Base-by-base conservation (phyloP, 2,329 filamentous ascomycete species). In the Aspergillus novofumigatus region DNA sequence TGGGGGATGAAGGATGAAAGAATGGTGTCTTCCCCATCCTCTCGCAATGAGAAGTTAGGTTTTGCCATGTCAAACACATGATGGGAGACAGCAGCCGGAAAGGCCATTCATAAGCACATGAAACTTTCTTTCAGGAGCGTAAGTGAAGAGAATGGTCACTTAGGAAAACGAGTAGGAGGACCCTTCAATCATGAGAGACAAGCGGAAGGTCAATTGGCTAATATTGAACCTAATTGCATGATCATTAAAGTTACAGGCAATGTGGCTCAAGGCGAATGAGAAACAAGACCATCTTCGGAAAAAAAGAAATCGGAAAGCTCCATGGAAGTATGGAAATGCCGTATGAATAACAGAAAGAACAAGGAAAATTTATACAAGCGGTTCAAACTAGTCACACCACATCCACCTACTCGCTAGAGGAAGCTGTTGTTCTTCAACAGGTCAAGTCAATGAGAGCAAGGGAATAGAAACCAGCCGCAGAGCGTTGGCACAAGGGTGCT, bases 161-260 rank as follows among this genome's bases (percentile, higher is more conserved):
- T 17, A 38, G 4, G 14, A 6, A 38, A 38, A 3, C 14, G 32
- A 17, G 32, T 38, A 38, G 14, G 32, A 38, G 14, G 32, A 38
- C 14, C 4, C 14, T 38, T 7, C 32, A 38, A 35, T 17, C 14
- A 38, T 17, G 14, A 38, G 14, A 35, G 32, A 17, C 32, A 38
- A 17, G 5, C 14, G 32, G 5, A 38, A 35, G 32, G 14, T 17
- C 14, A 38, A 38, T 38, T 17, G 32, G 32, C 32, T 38, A 38
- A 38, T 38, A 49, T 52, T 53, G 48, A 58, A 65, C 59, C 62
- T 67, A 63, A 69, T 67, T 69, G 66, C 63, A 66, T 69, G 60
- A 67, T 67, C 60, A 62, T 69, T 17, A 72, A 67, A 69, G 66
- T 70, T 72, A 72, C 70, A 72, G 60, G 57, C 61, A 62, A 60